Evolutionary conservation across 176 grass and related monocot genomes (phyloP), one percentile per base, ranked within the genome.

Genomic region (Ensete glaucum): DNA sequence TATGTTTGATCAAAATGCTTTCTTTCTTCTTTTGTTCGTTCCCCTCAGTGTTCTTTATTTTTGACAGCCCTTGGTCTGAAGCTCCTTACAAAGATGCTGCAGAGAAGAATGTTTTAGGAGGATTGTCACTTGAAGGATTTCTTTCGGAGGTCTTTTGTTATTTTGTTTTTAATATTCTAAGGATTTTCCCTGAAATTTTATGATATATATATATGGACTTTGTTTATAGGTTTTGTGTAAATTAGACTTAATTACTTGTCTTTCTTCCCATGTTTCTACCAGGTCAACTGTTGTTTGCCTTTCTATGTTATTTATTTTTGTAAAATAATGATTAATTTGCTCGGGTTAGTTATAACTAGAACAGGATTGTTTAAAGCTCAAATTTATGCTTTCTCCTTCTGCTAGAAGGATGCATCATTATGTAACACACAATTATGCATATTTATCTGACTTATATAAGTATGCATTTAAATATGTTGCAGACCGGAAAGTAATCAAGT

Each of bases 71-170:
- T 77, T 99, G 95, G 90, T 77, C 81, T 50, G 78, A 82, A 63
- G 81, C 87, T 81, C 82, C 76, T 54, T 94, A 99, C 69, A 89
- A 87, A 63, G 90, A 94, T 53, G 89, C 73, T 50, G 95, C 95
- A 56, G 90, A 99, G 74, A 99, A 87, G 81, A 99, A 99, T 82
- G 90, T 91, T 70, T 71, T 99, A 79, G 90, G 95, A 64, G 91
- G 90, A 62, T 76, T 99, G 52, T 89, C 95, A 74, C 82, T 94
- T 76, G 82, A 99, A 87, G 95, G 95, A 50, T 99, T 99, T 84
- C 86, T 99, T 19, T 99, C 90, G 64, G 84, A 99, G 91, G 95
- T 99, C 60, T 34, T 43, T 76, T 26, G 21, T 10, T 20, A 49
- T 12, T 17, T 64, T 67, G 60, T 23, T 14, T 77, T 14, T 23